Evolutionary conservation across 306 rosid species (phyloP), one percentile per base, ranked within the genome.

Genomic region (Castanopsis chinensis): DNA sequence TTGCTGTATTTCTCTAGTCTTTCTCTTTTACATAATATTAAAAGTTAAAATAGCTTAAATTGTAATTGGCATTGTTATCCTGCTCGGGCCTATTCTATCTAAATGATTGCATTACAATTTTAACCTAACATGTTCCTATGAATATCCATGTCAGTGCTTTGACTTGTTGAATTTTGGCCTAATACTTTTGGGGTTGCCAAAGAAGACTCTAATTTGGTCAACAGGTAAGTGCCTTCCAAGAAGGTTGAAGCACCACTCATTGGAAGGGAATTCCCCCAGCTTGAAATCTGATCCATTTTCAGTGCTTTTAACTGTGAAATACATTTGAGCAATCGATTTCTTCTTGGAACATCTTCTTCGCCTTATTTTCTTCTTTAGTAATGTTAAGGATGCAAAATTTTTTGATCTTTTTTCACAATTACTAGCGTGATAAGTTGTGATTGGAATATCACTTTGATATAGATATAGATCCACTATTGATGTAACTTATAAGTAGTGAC

Each of bases 61-160:
- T 75, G 52, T 61, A 78, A 67, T 30, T 74, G 73, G 41, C 83
- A 55, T 71, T 80, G 87, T 77, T 76, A 63, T 76, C 83, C 77
- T 79, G 77, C 18, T 23, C 27, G 30, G 85, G 73, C 74, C 73
- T 58, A 77, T 69, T 73, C 32, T 58, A 41, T 55, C 6, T 63
- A n/a, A 71, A 72, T 82, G 77, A 80, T 78, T 69, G 55, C 64
- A 75, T 78, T 78, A 28, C 82, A 85, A 85, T 78, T 82, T 85
- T 85, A 80, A 78, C 70, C 78, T 73, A 79, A 77, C 73, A 69
- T 37, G 76, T 64, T 73, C 61, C 23, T 19, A 32, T 17, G 45
- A 69, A 45, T 64, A 64, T 30, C n/a, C 5, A 27, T 65, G 11
- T 32, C 49, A 32, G 71, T 32, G 69, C 45, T 32, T 32, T 30